Conservation (phyloP, 176 grass and related monocot genomes). For the Aegilops bicornis region DNA sequence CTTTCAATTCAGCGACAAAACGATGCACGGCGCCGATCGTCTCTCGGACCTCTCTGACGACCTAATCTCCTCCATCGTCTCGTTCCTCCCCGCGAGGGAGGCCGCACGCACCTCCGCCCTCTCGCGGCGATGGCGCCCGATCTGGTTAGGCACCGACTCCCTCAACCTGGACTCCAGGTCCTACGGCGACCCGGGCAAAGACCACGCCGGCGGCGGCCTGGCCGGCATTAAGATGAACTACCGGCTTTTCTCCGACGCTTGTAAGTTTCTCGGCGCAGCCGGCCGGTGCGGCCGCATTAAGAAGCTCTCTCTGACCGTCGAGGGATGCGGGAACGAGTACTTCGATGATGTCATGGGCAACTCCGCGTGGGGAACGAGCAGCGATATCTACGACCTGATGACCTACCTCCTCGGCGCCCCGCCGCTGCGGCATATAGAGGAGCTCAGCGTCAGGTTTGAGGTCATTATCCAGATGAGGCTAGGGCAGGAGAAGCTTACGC, state of each 20-base stretch:
- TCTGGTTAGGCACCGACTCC: not conserved
- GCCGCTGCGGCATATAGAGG: not conserved
- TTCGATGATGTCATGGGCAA: not conserved
- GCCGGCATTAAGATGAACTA: too few relatives aligned
- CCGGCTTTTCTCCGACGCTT: not conserved
- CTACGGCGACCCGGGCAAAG: not conserved
- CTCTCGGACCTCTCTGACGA: too few relatives aligned
- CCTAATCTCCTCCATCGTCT: too few relatives aligned
- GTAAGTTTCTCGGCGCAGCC: not conserved
- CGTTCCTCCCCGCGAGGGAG: too few relatives aligned
- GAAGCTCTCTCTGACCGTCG: not conserved
- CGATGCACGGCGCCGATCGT: too few relatives aligned
- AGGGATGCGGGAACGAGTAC: not conserved
- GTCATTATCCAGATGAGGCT: not conserved
- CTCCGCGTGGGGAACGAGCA: not conserved
- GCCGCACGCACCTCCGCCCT: too few relatives aligned
- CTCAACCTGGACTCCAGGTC: not conserved
- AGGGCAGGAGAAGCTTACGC: not conserved
- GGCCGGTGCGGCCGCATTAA: not conserved
- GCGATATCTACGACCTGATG: not conserved
- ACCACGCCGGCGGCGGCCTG: too few relatives aligned
- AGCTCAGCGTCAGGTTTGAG: not conserved
- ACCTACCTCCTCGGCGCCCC: not conserved
- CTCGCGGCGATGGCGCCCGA: too few relatives aligned
- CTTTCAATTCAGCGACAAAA: too few relatives aligned